Evolutionary conservation across 2,329 filamentous ascomycete genomes (phyloP).

Genomic region (Zarea fungicola): DNA sequence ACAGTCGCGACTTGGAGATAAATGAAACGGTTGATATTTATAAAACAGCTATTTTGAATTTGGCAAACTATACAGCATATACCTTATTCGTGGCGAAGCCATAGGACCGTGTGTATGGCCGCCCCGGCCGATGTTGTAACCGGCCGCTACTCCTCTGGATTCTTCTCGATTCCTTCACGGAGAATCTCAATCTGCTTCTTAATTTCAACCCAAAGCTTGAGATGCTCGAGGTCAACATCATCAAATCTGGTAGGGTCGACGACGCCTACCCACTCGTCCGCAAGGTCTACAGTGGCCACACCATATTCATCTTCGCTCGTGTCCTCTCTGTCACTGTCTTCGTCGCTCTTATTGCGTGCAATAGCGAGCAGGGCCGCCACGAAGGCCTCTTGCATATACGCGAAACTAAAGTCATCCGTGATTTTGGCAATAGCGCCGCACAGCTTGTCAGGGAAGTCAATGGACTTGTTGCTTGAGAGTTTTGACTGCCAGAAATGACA

Average conservation of each 20-base stretch:
- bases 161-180: conserved; percentile 51
- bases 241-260: conserved; percentile 22
- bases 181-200: conserved; percentile 58
- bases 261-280: conserved; percentile 35
- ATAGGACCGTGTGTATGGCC: too few relatives aligned
- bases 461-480: conserved; percentile 49
- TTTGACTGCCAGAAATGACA: conserved; percentile 58
- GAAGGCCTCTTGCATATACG: conserved; percentile 66
- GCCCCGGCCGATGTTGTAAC: too few relatives aligned
- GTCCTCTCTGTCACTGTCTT: conserved; percentile 22
- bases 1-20: not conserved
- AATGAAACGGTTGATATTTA: not conserved
- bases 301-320: conserved; percentile 21
- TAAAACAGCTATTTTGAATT: not conserved
- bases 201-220: conserved; percentile 56
- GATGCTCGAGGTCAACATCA: conserved; percentile 40
- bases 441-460: conserved; percentile 57
- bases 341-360: conserved; percentile 31
- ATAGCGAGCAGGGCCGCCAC: conserved; percentile 58
- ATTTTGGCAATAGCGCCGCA: conserved; percentile 55
- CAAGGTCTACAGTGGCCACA: conserved; percentile 23
- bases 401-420: conserved; percentile 62
- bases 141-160: conserved; percentile 12
- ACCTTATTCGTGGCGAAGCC: too few relatives aligned
- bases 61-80: too few relatives aligned